Base-by-base conservation (phyloP, 345 rosid genomes). In the Lenwebbia sp. region DNA sequence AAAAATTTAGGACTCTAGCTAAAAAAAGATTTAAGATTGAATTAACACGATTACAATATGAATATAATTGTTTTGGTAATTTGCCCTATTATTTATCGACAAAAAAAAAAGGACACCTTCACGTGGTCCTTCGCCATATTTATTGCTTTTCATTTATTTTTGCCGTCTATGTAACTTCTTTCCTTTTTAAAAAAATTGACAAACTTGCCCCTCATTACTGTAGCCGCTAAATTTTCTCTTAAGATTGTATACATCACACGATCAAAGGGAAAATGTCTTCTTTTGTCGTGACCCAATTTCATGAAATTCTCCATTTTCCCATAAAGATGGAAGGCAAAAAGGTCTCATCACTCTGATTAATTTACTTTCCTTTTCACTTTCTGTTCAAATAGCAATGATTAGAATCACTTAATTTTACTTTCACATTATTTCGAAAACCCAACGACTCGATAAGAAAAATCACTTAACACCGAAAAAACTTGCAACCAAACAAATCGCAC, bases 341-440 rank as follows among this genome's bases (percentile, higher is more conserved):
- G 47, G 47, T 37, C 78, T 37, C 78, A 4, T 37, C 47, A 4
- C 47, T 37, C 47, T 4, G 81, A 70, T 44, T 70, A 37, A 70
- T 37, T 19, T 2, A 37, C 25, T 9, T 23, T 55, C 12, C 10
- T 23, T 55, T 4, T 52, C 6, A 15, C 19, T 65, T 13, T 33
- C 19, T 37, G 11, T 33, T 19, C 47, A 22, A 65, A 49, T 49
- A 49, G 3, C 51, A 10, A 49, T 49, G 51, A 49, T 49, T 10
- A 3, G 51, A 49, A 49, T 49, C 13, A 12, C 52, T 50, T 50
- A 3, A 0, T 49, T 49, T 49, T 47, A 47, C 2, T 50, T 50
- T 11, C 0, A 12, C 1, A 3, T 4, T 11, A 50, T 50, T 50
- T 50, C 4, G 13, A 0, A 50, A 50, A 0, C 14, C 1, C 52